Percentiles rank a stretch among this genome's conserved stretches.
Conservation (phyloP, 179 eudicot genomes). For the Beta lomatogona region DNA sequence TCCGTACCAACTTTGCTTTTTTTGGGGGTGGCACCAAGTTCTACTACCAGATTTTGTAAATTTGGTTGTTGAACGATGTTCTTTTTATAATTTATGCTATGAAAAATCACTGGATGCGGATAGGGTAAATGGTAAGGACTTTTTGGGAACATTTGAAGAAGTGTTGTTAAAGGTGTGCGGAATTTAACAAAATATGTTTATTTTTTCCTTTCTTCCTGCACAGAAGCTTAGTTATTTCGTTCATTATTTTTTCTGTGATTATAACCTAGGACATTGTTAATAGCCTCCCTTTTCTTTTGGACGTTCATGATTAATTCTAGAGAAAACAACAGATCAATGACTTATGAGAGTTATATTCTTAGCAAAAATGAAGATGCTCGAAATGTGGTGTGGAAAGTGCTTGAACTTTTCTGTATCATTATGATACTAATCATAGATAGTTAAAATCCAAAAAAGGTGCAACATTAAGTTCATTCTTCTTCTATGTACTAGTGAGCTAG, state of each 20-base stretch:
- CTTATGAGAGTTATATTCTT: not conserved
- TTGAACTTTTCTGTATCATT: not conserved
- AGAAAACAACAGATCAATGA: not conserved
- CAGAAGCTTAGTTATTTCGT: not conserved
- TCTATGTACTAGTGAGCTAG: not conserved
- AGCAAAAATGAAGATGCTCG: not conserved
- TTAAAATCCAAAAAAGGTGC: not conserved
- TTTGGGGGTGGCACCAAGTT: too few species aligned
- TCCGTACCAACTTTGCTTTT: too few species aligned
- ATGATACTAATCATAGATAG: not conserved
- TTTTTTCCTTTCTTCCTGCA: not conserved
- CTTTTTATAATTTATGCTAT: too few species aligned
- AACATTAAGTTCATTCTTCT: not conserved
- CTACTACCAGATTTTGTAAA: too few species aligned
- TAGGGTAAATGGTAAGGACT: not conserved
- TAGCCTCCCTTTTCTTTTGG: not conserved
- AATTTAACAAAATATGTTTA: not conserved
- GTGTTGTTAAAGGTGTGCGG: not conserved
- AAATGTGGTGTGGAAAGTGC: not conserved
- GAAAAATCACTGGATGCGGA: not conserved
- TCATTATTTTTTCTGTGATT: not conserved
- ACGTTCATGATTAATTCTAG: not conserved
- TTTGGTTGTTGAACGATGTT: too few species aligned
- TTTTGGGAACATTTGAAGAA: not conserved
- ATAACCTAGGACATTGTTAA: constrained; percentile 7